Percentiles rank a stretch among this genome's conserved stretches.
Evolutionary conservation across 2,329 filamentous ascomycete species (phyloP).

Genomic region (Raffaelea deltoideospora): DNA sequence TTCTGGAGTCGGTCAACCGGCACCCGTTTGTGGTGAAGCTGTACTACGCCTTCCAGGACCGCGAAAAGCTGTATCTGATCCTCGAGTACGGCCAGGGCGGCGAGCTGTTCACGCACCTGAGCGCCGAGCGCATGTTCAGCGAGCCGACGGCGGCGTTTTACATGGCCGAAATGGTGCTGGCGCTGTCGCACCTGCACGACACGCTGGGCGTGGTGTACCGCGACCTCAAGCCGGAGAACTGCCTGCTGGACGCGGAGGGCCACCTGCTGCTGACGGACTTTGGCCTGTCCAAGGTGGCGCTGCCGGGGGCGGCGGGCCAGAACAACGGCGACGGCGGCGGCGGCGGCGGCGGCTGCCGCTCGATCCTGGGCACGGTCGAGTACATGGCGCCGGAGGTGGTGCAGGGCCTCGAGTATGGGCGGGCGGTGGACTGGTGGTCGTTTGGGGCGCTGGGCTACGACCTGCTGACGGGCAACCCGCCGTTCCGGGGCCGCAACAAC

Average conservation of each 20-base stretch:
- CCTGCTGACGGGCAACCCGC: conserved; percentile 79
- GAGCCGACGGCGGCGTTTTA: conserved; percentile 88
- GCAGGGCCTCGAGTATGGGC: conserved; percentile 75
- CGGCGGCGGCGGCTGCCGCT: conserved; percentile 61
- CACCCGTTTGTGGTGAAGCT: conserved; percentile 98
- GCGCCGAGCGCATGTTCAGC: conserved; percentile 86
- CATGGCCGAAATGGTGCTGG: conserved; percentile 95
- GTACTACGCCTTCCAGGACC: conserved; percentile 96
- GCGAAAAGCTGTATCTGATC: conserved; percentile 93
- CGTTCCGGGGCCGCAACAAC: conserved; percentile 81
- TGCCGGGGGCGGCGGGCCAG: conserved; percentile 29
- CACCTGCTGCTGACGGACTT: conserved; percentile 94
- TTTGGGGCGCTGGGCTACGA: conserved; percentile 87
- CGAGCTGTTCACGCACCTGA: conserved; percentile 90
- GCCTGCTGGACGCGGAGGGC: conserved; percentile 77
- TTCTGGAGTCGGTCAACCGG: conserved; percentile 87
- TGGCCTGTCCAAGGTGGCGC: conserved; percentile 84
- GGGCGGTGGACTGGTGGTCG: conserved; percentile 97
- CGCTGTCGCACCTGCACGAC: conserved; percentile 81
- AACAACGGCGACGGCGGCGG: conserved; percentile 18
- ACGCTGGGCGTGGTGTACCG: conserved; percentile 91
- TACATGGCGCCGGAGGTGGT: conserved; percentile 99
- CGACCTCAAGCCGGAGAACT: conserved; percentile 96
- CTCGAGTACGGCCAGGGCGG: conserved; percentile 95
- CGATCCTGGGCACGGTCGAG: conserved; percentile 85